Base-by-base conservation (phyloP, 306 rosid species). In the Quercus agrifolia region DNA sequence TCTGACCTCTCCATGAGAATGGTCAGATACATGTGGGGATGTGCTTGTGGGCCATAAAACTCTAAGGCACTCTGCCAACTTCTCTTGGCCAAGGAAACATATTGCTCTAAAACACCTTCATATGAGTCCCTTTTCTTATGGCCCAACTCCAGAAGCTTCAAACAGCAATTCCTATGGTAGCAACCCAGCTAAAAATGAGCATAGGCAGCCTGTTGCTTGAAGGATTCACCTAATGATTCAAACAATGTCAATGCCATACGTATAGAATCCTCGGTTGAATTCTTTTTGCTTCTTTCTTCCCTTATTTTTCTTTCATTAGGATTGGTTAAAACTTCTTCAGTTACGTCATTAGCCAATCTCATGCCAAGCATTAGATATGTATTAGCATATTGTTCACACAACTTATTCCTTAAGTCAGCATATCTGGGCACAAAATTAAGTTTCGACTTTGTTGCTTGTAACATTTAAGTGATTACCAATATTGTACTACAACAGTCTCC, bases 331-430 rank as follows among this genome's bases (percentile, higher is more conserved):
- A 94, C 91, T 84, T 90, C 93, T 14, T 88, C 88, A 18, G 88
- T 85, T 57, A 74, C 77, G 88, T 92, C 92, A 82, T 91, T 91
- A 14, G 92, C 95, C 89, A 94, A 87, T 63, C 92, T 90, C 97
- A 92, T 94, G 71, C 99, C 99, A 38, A 94, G 93, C 81, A 93
- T 90, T 88, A 94, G 88, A 90, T 92, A 91, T 33, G 97, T 92
- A 80, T 92, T 87, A 78, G 95, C 95, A 74, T 87, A 92, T 81
- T 94, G 99, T 10, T 97, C 91, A 72, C 70, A 88, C 59, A 89
- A 97, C 92, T 94, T 97, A 17, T 85, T 91, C 88, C 83, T 86
- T 85, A 94, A 83, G 79, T 78, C 82, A 81, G 46, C 11, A 41
- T 41, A 0, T 41, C 80, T 79, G 27, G 90, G 11, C 54, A 84